Evolutionary conservation across 331 rosid genomes (phyloP).

Genomic region (Dryas integrifolia): DNA sequence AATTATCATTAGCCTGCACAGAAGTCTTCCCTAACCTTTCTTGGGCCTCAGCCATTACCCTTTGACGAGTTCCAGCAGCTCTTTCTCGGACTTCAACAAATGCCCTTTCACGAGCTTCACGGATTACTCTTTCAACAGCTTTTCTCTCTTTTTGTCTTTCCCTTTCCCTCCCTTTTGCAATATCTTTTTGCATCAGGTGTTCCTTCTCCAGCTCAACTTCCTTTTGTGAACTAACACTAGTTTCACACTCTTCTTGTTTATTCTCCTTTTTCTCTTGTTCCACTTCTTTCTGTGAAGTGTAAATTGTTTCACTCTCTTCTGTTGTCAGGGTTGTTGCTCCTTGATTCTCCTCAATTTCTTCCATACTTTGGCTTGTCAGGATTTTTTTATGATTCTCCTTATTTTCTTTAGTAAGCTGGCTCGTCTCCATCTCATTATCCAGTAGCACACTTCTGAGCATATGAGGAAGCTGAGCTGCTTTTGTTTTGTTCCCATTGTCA

Average conservation of each 20-base stretch:
- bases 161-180: conserved; percentile 61
- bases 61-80: conserved; percentile 70
- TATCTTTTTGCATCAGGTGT: conserved; percentile 47
- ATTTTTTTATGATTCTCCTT: conserved; percentile 11
- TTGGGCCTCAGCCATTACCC: conserved; percentile 52
- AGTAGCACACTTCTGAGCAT: conserved; percentile 33
- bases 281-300: conserved; percentile 9
- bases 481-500: conserved; percentile 27
- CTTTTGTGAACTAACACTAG: conserved; percentile 32
- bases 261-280: conserved; percentile 23
- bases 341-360: conserved; percentile 14
- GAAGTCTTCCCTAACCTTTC: conserved; percentile 57
- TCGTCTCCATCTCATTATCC: conserved; percentile 35
- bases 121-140: conserved; percentile 81
- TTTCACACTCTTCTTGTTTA: conserved; percentile 41
- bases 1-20: conserved; percentile 52
- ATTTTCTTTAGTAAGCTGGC: conserved; percentile 19
- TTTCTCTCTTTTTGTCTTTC: conserved; percentile 66
- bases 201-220: conserved; percentile 48
- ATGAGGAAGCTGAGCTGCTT: conserved; percentile 40
- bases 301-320: conserved; percentile 12
- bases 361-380: conserved; percentile 4
- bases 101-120: conserved; percentile 94
- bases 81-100: conserved; percentile 80
- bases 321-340: conserved; percentile 10